These are phyloP conservation scores for Septoria petroselini DNA, from an alignment of 2,329 filamentous ascomycete species.

Conservation along the genomic window DNA sequence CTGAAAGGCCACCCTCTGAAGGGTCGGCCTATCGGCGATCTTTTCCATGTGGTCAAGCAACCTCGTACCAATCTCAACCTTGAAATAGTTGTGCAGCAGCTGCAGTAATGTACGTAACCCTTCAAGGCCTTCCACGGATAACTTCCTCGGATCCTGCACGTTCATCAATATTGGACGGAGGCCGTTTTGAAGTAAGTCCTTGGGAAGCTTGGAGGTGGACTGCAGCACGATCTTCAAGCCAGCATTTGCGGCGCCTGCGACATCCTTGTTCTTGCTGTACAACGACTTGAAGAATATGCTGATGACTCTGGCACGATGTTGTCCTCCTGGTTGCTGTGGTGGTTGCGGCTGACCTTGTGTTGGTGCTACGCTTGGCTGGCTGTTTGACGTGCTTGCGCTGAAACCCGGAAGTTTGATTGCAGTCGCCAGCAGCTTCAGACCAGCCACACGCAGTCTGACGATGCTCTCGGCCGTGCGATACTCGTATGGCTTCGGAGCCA, in stretches of 20 bases:
- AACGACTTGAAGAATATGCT: constrained; percentile 97
- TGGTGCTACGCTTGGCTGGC: constrained; percentile 12
- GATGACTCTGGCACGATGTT: constrained; percentile 64
- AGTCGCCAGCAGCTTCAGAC: constrained; percentile 86
- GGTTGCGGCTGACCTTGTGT: constrained; percentile 17
- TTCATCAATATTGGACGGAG: constrained; percentile 94
- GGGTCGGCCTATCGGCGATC: constrained; percentile 73
- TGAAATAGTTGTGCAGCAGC: constrained; percentile 95
- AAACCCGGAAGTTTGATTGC: constrained; percentile 94
- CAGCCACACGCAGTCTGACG: constrained; percentile 84
- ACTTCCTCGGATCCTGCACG: constrained; percentile 84
- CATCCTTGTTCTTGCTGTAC: constrained; percentile 87
- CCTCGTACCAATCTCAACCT: constrained; percentile 91
- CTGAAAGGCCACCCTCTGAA: constrained; percentile 91
- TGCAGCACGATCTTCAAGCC: constrained; percentile 83
- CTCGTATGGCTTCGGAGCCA: constrained; percentile 89
- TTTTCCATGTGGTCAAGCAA: constrained; percentile 91
- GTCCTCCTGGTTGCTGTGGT: constrained; percentile 54
- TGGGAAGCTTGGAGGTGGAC: constrained; percentile 86
- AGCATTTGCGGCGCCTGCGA: constrained; percentile 89
- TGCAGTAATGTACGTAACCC: constrained; percentile 86
- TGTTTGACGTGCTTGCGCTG: constrained; percentile 55
- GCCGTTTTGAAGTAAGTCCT: constrained; percentile 91
- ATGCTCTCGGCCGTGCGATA: constrained; percentile 96
- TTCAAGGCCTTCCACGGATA: constrained; percentile 85